These are phyloP conservation scores for Tylopilus balloui DNA, from an alignment of 768 basidiomycete genomes.

Conservation along the genomic window DNA sequence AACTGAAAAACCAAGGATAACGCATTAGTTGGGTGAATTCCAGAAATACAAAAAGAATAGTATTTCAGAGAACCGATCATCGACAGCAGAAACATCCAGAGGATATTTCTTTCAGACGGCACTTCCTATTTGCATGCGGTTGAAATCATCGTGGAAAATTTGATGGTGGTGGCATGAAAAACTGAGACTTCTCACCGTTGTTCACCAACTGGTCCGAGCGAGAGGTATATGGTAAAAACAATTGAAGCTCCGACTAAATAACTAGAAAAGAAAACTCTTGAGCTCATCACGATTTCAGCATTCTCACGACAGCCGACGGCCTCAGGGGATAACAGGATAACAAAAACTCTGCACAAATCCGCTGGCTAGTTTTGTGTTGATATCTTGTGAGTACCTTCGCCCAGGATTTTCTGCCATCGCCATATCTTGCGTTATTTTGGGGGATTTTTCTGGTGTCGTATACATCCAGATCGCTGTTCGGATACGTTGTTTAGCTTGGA, in stretches of 20 bases:
- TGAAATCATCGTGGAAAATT: slow-evolving; percentile 26
- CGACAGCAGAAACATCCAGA: slow-evolving; percentile 29
- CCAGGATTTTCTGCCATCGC: slow-evolving; percentile 8
- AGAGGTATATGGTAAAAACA: slow-evolving; percentile 5
- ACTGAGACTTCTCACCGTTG: slow-evolving; percentile 17
- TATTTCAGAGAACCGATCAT: slow-evolving; percentile 33
- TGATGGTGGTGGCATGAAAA: background rate
- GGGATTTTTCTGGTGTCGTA: slow-evolving; percentile 7
- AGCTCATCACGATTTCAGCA: slow-evolving; percentile 27
- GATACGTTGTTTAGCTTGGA: slow-evolving; percentile 30
- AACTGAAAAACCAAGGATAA: slow-evolving; percentile 4
- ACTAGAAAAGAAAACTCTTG: slow-evolving; percentile 21
- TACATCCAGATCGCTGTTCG: slow-evolving; percentile 21
- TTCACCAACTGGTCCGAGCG: background rate
- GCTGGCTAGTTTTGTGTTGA: slow-evolving; percentile 10
- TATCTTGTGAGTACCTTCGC: slow-evolving; percentile 25
- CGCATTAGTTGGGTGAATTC: slow-evolving; percentile 4
- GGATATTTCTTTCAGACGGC: slow-evolving; percentile 30
- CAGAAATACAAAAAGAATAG: background rate
- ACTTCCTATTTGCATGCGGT: slow-evolving; percentile 37
- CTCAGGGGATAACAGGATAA: slow-evolving; percentile 33
- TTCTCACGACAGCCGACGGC: slow-evolving; percentile 38
- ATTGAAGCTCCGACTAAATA: slow-evolving; percentile 32
- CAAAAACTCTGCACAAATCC: slow-evolving; percentile 28
- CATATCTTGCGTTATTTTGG: slow-evolving; percentile 8